A percentile compares a stretch with the other conserved stretches of the same genome.
Conservation (phyloP, 2,329 filamentous ascomycete species). For the Thelonectria discophora region DNA sequence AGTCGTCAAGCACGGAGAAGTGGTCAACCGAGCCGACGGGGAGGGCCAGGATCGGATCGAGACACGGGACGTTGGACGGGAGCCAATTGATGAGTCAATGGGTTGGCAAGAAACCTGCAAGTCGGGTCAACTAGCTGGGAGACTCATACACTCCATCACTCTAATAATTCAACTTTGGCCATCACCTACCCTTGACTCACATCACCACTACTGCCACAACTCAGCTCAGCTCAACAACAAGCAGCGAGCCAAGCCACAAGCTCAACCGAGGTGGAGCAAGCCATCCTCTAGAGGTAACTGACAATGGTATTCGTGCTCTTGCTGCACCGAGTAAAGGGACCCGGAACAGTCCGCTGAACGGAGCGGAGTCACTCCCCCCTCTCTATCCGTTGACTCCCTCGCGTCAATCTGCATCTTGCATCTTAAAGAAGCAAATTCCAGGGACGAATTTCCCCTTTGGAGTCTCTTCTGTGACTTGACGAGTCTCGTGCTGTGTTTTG, state of each 20-base stretch:
- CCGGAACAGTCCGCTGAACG: constrained; percentile 20
- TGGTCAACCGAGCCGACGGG: constrained; percentile 2
- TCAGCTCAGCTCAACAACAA: neutral
- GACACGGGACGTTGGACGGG: neutral
- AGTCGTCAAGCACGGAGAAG: neutral
- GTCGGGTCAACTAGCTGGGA: no score
- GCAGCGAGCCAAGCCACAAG: constrained; percentile 16
- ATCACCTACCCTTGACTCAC: neutral
- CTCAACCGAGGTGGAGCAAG: constrained; percentile 2
- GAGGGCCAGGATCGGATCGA: neutral
- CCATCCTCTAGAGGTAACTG: constrained; percentile 26
- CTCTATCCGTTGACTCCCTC: constrained; percentile 1
- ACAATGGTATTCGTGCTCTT: constrained; percentile 5
- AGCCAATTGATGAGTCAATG: no score
- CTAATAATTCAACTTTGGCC: no score
- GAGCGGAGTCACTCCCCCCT: constrained; percentile 7
- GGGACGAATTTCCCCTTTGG: neutral
- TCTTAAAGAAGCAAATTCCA: neutral
- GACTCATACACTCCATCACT: no score
- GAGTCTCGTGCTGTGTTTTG: neutral
- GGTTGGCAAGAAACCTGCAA: no score
- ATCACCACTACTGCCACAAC: no score
- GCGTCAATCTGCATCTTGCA: constrained; percentile 11
- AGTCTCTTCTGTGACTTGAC: no score
- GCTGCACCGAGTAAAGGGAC: constrained; percentile 5